phyloP scores from a whole-genome alignment of 1,139 yeast genomes.

The Magnusiomyces tetraspermus region DNA sequence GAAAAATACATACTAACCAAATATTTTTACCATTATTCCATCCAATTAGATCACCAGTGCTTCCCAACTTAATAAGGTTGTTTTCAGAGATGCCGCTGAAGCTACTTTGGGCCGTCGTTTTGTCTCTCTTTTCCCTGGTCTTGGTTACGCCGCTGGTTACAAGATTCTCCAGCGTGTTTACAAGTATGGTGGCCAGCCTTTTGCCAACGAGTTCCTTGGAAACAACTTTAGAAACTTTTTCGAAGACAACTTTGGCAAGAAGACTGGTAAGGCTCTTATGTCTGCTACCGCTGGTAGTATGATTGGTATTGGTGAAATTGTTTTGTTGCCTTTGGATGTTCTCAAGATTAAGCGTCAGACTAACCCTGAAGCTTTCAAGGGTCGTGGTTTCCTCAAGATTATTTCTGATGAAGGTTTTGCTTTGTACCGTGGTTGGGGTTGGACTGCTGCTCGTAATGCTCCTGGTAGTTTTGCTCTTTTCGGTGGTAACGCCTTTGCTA shows the following conservation, averaged over 20 bases:
- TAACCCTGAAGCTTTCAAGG: slow-evolving; percentile 95
- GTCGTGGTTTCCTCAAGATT: slow-evolving; percentile 88
- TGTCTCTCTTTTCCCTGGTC: slow-evolving; percentile 88
- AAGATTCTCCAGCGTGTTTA: slow-evolving; percentile 94
- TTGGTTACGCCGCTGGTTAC: slow-evolving; percentile 97
- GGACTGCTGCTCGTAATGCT: slow-evolving; percentile 99
- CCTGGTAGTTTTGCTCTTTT: slow-evolving; percentile 97
- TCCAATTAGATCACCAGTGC: slow-evolving; percentile 46
- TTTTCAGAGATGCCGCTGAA: slow-evolving; percentile 73
- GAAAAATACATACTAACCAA: too few relatives aligned
- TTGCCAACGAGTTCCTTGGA: slow-evolving; percentile 85
- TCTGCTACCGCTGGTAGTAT: slow-evolving; percentile 97
- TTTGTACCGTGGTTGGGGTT: slow-evolving; percentile 97
- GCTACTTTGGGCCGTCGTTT: slow-evolving; percentile 63
- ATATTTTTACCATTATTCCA: too few relatives aligned
- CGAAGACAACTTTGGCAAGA: slow-evolving; percentile 75
- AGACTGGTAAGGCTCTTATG: slow-evolving; percentile 92
- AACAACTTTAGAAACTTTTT: slow-evolving; percentile 61
- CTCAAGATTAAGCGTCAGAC: slow-evolving; percentile 97
- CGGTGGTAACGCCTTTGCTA: slow-evolving; percentile 98
- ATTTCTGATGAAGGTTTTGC: slow-evolving; percentile 86
- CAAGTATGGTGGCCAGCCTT: slow-evolving; percentile 99
- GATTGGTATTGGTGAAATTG: slow-evolving; percentile 97
- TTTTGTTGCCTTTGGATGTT: slow-evolving; percentile 88
- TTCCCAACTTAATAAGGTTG: slow-evolving; percentile 67